These are phyloP conservation scores for Proliferodiscus dingleyae DNA, from an alignment of 2,329 filamentous ascomycete species.

Conservation along the genomic window DNA sequence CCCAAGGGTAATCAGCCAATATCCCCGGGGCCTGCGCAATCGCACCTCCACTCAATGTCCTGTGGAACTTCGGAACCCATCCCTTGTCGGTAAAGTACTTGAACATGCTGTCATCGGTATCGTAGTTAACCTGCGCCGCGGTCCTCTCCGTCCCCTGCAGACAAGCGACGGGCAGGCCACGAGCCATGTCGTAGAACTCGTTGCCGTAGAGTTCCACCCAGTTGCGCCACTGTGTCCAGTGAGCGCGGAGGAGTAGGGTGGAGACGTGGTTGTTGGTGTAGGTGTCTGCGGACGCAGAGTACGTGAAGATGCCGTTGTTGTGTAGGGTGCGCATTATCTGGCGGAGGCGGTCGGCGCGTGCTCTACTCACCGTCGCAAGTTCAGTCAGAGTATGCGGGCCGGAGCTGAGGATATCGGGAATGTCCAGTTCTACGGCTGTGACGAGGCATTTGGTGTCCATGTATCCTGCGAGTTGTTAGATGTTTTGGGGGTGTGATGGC, in stretches of 20 bases:
- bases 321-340: conserved; percentile 32
- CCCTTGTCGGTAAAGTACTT: conserved; percentile 34
- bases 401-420: conserved; percentile 2
- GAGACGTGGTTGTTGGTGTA: conserved; percentile 36
- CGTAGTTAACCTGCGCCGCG: conserved; percentile 37
- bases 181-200: conserved; percentile 40
- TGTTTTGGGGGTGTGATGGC: neutral
- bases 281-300: conserved; percentile 22
- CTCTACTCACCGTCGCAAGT: too few relatives aligned
- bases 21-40: conserved; percentile 37
- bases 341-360: conserved; percentile 30
- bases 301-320: conserved; percentile 36
- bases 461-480: conserved; percentile 1
- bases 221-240: conserved; percentile 42
- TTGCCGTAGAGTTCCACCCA: conserved; percentile 41
- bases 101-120: conserved; percentile 39
- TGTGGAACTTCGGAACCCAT: conserved; percentile 33
- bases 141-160: conserved; percentile 20
- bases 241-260: conserved; percentile 30
- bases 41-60: conserved; percentile 35
- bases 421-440: conserved; percentile 6
- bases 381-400: neutral
- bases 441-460: conserved; percentile 5
- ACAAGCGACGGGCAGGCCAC: conserved; percentile 34
- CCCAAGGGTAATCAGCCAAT: conserved; percentile 39